These are phyloP conservation scores for Ophiocordyceps australis DNA, from an alignment of 2,329 filamentous ascomycete genomes.

Conservation along the genomic window DNA sequence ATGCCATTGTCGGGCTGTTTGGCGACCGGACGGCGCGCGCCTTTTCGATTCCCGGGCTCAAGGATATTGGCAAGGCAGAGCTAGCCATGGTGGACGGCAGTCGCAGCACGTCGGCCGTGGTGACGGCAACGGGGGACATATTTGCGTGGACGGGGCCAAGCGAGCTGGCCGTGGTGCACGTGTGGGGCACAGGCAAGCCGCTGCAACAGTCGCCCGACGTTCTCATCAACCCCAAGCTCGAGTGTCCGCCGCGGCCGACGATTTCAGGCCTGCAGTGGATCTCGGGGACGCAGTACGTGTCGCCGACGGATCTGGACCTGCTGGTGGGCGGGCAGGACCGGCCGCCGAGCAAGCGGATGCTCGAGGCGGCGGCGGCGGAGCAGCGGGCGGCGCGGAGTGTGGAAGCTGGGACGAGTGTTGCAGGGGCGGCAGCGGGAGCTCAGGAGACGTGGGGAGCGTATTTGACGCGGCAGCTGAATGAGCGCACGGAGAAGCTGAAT, in stretches of 20 bases:
- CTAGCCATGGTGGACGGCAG: constrained; percentile 57
- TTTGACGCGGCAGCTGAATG: constrained; percentile 71
- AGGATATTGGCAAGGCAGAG: constrained; percentile 56
- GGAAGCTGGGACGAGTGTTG: too few relatives aligned
- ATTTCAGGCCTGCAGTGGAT: constrained; percentile 97
- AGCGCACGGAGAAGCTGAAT: constrained; percentile 74
- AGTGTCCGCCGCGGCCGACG: constrained; percentile 65
- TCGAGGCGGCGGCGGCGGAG: constrained; percentile 61
- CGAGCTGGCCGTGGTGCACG: constrained; percentile 65
- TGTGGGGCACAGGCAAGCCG: constrained; percentile 59
- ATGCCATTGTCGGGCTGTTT: constrained; percentile 69
- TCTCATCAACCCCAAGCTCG: constrained; percentile 59
- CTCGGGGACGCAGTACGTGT: constrained; percentile 80
- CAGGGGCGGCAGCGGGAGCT: constrained; percentile 12
- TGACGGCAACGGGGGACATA: constrained; percentile 65
- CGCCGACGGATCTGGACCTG: constrained; percentile 71
- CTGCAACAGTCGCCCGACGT: constrained; percentile 49
- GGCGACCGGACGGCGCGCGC: constrained; percentile 65
- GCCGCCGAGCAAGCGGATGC: constrained; percentile 75
- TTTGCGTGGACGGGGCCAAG: constrained; percentile 80
- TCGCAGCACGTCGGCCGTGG: constrained; percentile 49
- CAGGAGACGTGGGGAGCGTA: constrained; percentile 60
- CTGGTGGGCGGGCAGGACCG: constrained; percentile 79
- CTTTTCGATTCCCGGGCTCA: constrained; percentile 74
- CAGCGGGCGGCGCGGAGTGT: constrained; percentile 35